These are phyloP conservation scores for Aspergillus funiculosus DNA, from an alignment of 495 filamentous ascomycete genomes.

Conservation along the genomic window DNA sequence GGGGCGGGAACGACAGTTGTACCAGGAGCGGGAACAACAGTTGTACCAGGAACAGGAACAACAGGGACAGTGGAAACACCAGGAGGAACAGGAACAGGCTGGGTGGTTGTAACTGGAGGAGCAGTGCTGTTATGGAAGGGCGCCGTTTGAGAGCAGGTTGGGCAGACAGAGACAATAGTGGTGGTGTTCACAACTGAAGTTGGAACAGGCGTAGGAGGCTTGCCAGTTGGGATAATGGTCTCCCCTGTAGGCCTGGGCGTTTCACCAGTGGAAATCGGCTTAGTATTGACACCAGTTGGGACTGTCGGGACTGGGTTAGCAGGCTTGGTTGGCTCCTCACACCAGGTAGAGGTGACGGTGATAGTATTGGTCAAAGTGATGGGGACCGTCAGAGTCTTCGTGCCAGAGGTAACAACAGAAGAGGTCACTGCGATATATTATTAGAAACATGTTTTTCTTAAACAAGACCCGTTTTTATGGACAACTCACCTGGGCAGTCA, in stretches of 20 bases:
- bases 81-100: constrained; percentile 18
- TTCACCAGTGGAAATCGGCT: no score
- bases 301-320: background rate
- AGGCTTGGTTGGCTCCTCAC: constrained; percentile 20
- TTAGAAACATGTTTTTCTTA: background rate
- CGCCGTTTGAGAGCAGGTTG: constrained; percentile 12
- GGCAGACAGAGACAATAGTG: no score
- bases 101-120: constrained; percentile 9
- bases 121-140: constrained; percentile 26
- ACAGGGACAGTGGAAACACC: constrained; percentile 10
- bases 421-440: constrained; percentile 26
- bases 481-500: constrained; percentile 32
- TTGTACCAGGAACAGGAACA: background rate
- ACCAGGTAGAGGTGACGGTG: constrained; percentile 31
- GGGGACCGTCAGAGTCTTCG: constrained; percentile 27
- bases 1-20: background rate
- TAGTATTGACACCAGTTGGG: background rate
- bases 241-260: no score
- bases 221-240: constrained; percentile 5
- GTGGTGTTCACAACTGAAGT: constrained; percentile 5
- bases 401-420: constrained; percentile 30
- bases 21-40: background rate
- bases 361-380: constrained; percentile 36
- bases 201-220: constrained; percentile 10
- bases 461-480: background rate